Base-by-base conservation (phyloP, 2,329 filamentous ascomycete species). In the Fusarium sp. region DNA sequence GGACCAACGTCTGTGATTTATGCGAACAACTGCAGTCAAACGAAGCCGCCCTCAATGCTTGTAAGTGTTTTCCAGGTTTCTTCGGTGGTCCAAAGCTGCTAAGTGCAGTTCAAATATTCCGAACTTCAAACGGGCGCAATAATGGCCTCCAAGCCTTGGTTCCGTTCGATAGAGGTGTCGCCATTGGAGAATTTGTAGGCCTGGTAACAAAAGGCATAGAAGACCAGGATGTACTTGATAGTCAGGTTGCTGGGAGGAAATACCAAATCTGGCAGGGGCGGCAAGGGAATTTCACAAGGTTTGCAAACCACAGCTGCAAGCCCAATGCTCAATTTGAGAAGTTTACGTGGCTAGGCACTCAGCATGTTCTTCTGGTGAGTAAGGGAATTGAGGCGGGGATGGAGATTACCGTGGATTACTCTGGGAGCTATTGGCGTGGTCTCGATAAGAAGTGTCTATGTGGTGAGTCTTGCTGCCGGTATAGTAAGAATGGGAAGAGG, bases 381-480 rank as follows among this genome's bases (percentile, higher is more conserved):
- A 53, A 53, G 11, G 50, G 50, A 22, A 27, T 53, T 10, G 40
- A 47, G 7, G 41, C 13, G 6, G 50, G 40, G 30, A 47, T 46
- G 50, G 50, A 53, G 30, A 47, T 53, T 14, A 53, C 50, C 1
- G 51, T 54, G n/a, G 41, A 54, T 27, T 54, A 46, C 6, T 27
- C 51, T 4, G 41, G 47, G 22, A 54, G 51, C 6, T 54, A 46
- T 15, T 54, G 51, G 51, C 30, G 41, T 14, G 51, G 40, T 10
- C 30, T 48, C 1, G 41, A 54, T 11, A 54, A 54, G 30, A 35
- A 27, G 14, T 54, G 51, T 14, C 22, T 47, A 1, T 54, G 51
- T 22, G 51, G 51, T 4, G 51, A 54, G 8, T 17, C 51, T n/a
- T 54, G 51, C 20, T 54, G 51, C 15, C 32, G 51, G n/a, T 54